phyloP scores from a whole-genome alignment of 345 rosid species.

The Fremontodendron californicum region DNA sequence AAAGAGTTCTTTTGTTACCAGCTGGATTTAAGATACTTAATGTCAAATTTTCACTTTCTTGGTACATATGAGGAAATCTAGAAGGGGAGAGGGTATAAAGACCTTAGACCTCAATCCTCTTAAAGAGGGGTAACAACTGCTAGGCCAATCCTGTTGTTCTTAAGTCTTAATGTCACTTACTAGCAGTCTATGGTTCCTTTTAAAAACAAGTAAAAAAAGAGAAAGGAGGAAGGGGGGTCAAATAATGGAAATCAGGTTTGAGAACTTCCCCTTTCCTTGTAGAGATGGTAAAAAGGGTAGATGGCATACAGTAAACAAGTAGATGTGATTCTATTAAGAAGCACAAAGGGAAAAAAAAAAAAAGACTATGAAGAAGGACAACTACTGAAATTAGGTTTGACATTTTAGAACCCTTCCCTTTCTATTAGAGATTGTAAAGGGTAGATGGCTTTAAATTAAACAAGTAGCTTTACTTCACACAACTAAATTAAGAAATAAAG shows the following conservation, averaged over 20 bases:
- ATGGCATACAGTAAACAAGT: neutral
- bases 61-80: neutral
- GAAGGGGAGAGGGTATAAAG: neutral
- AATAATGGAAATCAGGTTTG: neutral
- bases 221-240: neutral
- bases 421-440: neutral
- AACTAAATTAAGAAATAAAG: neutral
- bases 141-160: neutral
- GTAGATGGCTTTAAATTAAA: neutral
- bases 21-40: neutral
- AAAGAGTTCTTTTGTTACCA: neutral
- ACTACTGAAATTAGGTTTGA: neutral
- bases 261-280: neutral
- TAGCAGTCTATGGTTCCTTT: neutral
- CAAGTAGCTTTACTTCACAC: neutral
- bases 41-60: neutral
- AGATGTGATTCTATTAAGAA: neutral
- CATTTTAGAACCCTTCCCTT: neutral
- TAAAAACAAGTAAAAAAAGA: neutral
- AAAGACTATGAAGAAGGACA: neutral
- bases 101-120: neutral
- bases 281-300: neutral
- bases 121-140: neutral
- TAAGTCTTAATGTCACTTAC: neutral
- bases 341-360: neutral